Conservation (phyloP, 345 rosid species). For the Eutrema yunnanense region DNA sequence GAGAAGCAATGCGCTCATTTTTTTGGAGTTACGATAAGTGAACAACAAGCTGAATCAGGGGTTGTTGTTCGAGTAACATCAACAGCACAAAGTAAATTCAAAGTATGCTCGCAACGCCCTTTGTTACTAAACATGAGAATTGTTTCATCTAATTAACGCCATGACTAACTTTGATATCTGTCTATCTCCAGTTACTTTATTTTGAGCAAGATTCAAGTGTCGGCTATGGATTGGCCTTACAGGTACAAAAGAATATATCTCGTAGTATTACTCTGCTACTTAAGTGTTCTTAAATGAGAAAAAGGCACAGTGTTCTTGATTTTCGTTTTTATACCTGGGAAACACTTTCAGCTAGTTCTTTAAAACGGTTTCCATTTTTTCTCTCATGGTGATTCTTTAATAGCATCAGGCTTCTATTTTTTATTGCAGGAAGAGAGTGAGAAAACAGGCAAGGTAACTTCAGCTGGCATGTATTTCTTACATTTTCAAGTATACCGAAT, state of each 20-base stretch:
- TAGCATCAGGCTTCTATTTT: neutral
- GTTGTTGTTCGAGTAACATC: conserved; percentile 96
- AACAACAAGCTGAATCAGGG: conserved; percentile 91
- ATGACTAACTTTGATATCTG: neutral
- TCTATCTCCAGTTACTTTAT: conserved; percentile 72
- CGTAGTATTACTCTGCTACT: neutral
- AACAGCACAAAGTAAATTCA: conserved; percentile 91
- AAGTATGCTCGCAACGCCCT: conserved; percentile 36
- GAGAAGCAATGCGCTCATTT: conserved; percentile 98
- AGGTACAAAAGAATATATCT: conserved; percentile 41
- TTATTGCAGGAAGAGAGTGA: conserved; percentile 88
- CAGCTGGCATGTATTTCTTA: conserved; percentile 98
- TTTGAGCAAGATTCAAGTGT: conserved; percentile 90
- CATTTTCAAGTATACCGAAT: conserved; percentile 99
- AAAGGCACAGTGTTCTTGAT: neutral
- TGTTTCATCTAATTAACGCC: neutral
- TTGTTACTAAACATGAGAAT: neutral
- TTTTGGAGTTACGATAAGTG: conserved; percentile 91
- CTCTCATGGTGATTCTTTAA: neutral
- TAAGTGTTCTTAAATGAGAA: neutral
- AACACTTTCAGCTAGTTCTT: neutral
- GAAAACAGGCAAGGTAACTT: conserved; percentile 92
- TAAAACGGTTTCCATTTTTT: neutral
- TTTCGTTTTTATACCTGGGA: neutral
- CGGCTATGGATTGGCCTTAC: conserved; percentile 94